These are phyloP conservation scores for Eucalyptus sp. DNA, from an alignment of 345 rosid genomes.

Conservation along the genomic window DNA sequence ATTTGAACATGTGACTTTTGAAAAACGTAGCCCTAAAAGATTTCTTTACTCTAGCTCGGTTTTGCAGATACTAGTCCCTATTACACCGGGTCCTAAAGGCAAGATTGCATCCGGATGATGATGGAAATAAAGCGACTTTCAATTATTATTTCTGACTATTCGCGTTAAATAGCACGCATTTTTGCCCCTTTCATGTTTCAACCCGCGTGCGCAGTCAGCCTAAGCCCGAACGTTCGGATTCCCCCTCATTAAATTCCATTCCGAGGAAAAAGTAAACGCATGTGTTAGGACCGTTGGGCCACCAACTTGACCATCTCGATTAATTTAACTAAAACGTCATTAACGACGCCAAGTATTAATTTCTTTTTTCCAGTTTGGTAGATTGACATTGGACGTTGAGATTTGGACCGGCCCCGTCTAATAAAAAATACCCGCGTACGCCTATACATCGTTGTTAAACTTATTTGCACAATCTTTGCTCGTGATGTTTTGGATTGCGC, in stretches of 20 bases:
- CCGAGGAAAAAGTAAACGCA: background rate
- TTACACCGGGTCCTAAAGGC: background rate
- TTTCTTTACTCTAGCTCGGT: fast-evolving
- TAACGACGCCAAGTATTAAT: background rate
- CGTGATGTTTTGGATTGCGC: background rate
- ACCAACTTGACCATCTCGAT: background rate
- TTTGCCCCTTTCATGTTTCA: background rate
- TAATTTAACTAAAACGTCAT: background rate
- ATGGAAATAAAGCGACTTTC: background rate
- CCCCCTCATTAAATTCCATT: background rate
- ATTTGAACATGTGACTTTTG: background rate
- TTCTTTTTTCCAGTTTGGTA: background rate
- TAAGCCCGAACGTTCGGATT: background rate
- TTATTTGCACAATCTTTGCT: background rate
- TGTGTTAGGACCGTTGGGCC: background rate
- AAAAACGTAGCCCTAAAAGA: background rate
- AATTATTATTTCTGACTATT: background rate
- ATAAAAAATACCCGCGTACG: background rate
- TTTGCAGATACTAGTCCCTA: background rate
- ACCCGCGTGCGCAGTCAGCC: background rate
- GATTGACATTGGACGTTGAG: background rate
- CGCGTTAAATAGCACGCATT: background rate
- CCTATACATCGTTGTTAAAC: background rate
- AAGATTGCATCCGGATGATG: background rate
- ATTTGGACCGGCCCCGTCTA: background rate